Evolutionary conservation across 306 rosid species (phyloP).

Genomic region (Cucumis hystrix): DNA sequence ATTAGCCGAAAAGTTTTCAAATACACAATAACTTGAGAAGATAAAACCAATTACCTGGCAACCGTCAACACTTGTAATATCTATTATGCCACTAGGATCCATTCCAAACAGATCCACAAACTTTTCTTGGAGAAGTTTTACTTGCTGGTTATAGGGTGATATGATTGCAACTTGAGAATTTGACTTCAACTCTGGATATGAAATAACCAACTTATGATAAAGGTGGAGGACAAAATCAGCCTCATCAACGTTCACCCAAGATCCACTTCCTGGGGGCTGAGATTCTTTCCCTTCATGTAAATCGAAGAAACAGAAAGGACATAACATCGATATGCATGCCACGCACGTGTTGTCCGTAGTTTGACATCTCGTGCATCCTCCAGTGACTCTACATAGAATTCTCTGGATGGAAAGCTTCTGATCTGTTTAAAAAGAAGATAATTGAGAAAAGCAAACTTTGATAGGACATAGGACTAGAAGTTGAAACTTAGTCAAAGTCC

Average conservation of each 20-base stretch:
- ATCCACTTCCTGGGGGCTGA: conserved; percentile 57
- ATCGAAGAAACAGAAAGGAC: conserved; percentile 82
- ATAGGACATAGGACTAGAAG: background rate
- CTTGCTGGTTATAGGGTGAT: conserved; percentile 82
- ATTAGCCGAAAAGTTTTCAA: background rate
- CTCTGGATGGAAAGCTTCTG: conserved; percentile 78
- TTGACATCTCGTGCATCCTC: conserved; percentile 55
- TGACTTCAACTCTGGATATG: conserved; percentile 57
- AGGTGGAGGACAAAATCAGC: conserved; percentile 72
- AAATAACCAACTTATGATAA: conserved; percentile 57
- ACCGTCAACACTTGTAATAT: conserved; percentile 82
- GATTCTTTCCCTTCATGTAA: conserved; percentile 66
- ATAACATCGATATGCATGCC: conserved; percentile 75
- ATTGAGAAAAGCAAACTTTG: background rate
- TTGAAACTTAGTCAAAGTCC: background rate
- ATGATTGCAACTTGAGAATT: conserved; percentile 70
- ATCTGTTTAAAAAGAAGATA: conserved; percentile 33
- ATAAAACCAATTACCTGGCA: conserved; percentile 64
- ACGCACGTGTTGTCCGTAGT: conserved; percentile 42
- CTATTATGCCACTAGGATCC: conserved; percentile 65
- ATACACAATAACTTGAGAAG: background rate
- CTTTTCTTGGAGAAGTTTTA: conserved; percentile 58
- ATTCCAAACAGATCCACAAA: conserved; percentile 59
- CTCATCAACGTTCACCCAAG: conserved; percentile 67
- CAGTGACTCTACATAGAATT: conserved; percentile 68